These are phyloP conservation scores for Tilletiopsis washingtonensis DNA, from an alignment of 1,284 basidiomycete species.

Conservation along the genomic window DNA sequence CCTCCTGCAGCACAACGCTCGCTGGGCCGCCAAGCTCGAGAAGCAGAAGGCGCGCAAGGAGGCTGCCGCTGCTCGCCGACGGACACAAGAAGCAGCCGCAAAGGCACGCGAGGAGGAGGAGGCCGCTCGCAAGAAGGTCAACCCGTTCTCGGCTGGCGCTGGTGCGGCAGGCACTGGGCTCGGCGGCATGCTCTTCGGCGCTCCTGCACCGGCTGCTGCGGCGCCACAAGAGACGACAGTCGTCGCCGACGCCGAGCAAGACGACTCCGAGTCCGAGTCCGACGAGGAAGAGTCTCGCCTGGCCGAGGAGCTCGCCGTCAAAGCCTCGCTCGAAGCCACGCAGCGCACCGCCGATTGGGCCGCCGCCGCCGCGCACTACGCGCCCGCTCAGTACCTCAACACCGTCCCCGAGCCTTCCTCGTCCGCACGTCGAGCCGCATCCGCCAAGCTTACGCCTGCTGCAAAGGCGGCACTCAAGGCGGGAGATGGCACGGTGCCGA, in stretches of 20 bases:
- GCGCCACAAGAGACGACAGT: not conserved
- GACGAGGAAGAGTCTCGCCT: conserved; percentile 31
- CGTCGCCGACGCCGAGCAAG: not conserved
- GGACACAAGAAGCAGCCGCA: conserved; percentile 13
- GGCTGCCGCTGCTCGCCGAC: conserved; percentile 8
- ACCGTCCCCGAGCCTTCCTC: conserved; percentile 40
- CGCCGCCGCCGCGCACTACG: conserved; percentile 16
- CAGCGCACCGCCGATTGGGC: conserved; percentile 24
- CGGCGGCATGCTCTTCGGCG: conserved; percentile 29
- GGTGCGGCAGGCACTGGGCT: conserved; percentile 9
- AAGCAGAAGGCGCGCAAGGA: conserved; percentile 21
- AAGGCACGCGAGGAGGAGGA: conserved; percentile 24
- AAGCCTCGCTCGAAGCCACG: conserved; percentile 25
- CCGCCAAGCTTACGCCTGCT: conserved; percentile 13
- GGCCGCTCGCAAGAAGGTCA: conserved; percentile 18
- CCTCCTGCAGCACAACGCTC: conserved; percentile 36
- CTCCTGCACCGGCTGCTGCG: conserved; percentile 1
- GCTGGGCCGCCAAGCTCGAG: conserved; percentile 45
- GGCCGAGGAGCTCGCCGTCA: conserved; percentile 42
- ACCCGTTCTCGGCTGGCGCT: conserved; percentile 18
- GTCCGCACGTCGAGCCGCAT: conserved; percentile 14
- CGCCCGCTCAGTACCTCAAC: conserved; percentile 33
- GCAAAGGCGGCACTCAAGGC: conserved; percentile 1
- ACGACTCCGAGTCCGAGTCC: conserved; percentile 2
- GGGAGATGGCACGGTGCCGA: conserved; percentile 9